phyloP scores from a whole-genome alignment of 306 rosid genomes.

The Castanea mollissima region DNA sequence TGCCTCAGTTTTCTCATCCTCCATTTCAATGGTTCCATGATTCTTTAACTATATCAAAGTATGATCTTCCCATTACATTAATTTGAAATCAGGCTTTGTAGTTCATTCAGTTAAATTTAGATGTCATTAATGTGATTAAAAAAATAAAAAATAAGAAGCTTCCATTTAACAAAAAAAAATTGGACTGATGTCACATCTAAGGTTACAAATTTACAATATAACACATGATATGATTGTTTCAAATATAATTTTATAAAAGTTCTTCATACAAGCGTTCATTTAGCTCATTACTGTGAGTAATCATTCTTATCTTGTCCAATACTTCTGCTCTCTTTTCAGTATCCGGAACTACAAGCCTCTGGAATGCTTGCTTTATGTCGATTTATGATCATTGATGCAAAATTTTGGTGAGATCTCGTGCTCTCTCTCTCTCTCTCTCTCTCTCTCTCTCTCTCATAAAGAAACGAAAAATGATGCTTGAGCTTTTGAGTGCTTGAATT shows the following conservation, averaged over 20 bases:
- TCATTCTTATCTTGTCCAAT: background rate
- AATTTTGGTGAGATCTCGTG: conserved; percentile 65
- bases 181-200: conserved; percentile 6
- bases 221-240: background rate
- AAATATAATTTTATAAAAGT: background rate
- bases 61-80: background rate
- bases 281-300: background rate
- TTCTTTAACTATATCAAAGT: background rate
- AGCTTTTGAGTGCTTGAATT: conserved; percentile 22
- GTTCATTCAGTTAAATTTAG: background rate
- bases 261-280: background rate
- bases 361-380: conserved; percentile 96
- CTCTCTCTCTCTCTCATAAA: background rate
- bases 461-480: conserved; percentile 14
- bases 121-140: background rate
- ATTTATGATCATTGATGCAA: conserved; percentile 89
- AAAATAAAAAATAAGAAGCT: background rate
- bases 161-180: background rate
- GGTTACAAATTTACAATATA: background rate
- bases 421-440: conserved; percentile 6
- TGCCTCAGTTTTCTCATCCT: conserved; percentile 10
- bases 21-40: conserved; percentile 1
- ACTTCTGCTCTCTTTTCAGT: conserved; percentile 45
- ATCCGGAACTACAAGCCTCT: conserved; percentile 92
- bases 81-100: background rate